A percentile compares a stretch with the other conserved stretches of the same genome.
Evolutionary conservation across 495 filamentous ascomycete species (phyloP).

Genomic region (Copromyces sp.): DNA sequence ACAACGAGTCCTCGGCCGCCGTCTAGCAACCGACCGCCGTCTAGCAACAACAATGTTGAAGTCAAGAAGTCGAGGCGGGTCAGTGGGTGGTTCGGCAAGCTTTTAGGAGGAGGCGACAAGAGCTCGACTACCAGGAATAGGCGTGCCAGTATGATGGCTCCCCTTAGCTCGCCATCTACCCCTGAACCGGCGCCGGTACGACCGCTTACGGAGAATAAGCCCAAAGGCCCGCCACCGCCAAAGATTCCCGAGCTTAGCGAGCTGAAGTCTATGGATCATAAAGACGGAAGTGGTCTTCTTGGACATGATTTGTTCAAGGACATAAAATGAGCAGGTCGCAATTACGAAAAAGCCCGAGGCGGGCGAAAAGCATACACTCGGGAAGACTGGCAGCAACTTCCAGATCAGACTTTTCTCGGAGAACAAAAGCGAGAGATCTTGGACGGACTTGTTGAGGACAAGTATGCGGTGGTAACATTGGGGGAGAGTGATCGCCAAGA

Average conservation of each 20-base stretch:
- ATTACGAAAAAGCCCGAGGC: neutral
- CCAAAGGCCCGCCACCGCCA: slow-evolving; percentile 43
- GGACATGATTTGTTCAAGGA: slow-evolving; percentile 51
- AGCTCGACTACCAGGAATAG: slow-evolving; percentile 12
- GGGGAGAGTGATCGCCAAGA: neutral
- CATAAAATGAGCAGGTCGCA: slow-evolving; percentile 29
- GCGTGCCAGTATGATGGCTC: slow-evolving; percentile 15
- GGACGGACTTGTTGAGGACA: slow-evolving; percentile 4
- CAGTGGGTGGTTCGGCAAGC: slow-evolving; percentile 39
- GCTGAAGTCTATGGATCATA: slow-evolving; percentile 35
- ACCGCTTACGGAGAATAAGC: slow-evolving; percentile 19
- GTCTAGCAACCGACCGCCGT: neutral
- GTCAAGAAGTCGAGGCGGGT: slow-evolving; percentile 30
- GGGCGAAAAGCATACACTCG: no score
- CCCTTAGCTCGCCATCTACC: slow-evolving; percentile 10
- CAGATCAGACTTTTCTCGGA: neutral
- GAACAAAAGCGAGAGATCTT: neutral
- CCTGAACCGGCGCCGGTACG: slow-evolving; percentile 8
- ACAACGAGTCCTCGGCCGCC: neutral
- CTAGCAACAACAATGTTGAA: neutral
- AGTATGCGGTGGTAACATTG: neutral
- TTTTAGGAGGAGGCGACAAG: slow-evolving; percentile 26
- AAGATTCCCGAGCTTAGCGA: slow-evolving; percentile 49
- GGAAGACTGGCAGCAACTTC: neutral
- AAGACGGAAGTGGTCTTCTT: slow-evolving; percentile 27